Conservation (phyloP, 352 stramenopile genomes). For the Saprolegnia parasitica region DNA sequence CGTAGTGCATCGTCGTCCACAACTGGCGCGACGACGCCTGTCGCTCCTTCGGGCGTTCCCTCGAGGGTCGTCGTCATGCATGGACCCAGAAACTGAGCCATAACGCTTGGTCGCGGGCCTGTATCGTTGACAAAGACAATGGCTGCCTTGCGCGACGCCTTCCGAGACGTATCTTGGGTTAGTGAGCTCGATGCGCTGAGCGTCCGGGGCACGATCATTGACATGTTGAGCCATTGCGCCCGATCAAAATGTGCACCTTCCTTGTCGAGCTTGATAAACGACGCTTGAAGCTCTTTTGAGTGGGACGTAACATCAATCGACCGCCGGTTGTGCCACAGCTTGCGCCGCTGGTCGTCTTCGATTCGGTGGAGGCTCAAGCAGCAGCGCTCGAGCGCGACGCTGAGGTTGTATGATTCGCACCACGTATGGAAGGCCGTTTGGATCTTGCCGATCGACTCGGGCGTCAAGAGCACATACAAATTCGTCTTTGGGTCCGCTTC, state of each 20-base stretch:
- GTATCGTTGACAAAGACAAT: too few relatives aligned
- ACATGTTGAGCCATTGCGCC: neutral
- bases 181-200: neutral
- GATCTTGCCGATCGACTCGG: slow-evolving; percentile 13
- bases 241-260: neutral
- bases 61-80: too few relatives aligned
- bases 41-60: too few relatives aligned
- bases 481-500: neutral
- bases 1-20: neutral
- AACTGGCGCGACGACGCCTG: too few relatives aligned
- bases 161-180: too few relatives aligned
- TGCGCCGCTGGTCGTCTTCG: neutral
- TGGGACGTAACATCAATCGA: neutral
- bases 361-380: slow-evolving; percentile 10
- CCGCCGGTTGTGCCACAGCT: neutral
- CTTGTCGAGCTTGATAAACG: neutral
- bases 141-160: too few relatives aligned
- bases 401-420: slow-evolving; percentile 11
- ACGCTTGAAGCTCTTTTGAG: neutral
- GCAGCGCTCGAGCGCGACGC: neutral
- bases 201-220: neutral
- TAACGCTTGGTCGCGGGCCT: too few relatives aligned
- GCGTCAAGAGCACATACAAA: slow-evolving; percentile 20
- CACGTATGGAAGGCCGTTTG: slow-evolving; percentile 13
- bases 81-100: too few relatives aligned